Conservation (phyloP, 768 basidiomycete genomes). For the Xerocomellus dryophilus region DNA sequence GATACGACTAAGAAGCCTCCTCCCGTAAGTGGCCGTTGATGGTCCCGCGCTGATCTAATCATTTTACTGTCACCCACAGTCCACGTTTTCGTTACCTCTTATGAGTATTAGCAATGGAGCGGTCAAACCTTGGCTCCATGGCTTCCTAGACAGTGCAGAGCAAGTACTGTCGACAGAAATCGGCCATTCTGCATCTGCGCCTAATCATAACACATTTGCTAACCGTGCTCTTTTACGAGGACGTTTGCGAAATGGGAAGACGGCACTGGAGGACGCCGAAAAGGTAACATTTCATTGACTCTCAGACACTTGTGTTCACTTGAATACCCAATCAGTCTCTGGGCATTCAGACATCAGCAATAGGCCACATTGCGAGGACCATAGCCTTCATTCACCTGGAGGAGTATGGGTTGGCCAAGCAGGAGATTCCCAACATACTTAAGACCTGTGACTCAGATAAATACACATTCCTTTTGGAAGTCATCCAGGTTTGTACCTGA, state of each 20-base stretch:
- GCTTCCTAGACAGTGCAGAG: conserved; percentile 7
- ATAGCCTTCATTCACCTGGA: conserved; percentile 7
- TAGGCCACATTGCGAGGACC: conserved; percentile 14
- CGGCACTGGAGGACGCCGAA: conserved; percentile 13
- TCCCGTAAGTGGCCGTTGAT: background rate
- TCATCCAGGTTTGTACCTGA: conserved; percentile 10
- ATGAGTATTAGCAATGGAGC: conserved; percentile 17
- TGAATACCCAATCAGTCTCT: conserved; percentile 7
- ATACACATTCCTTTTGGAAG: conserved; percentile 1
- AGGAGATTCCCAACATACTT: conserved; percentile 2
- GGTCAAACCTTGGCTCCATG: conserved; percentile 20
- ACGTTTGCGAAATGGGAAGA: background rate
- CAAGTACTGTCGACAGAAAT: conserved; percentile 12
- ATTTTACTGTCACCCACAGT: background rate
- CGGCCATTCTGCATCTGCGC: background rate
- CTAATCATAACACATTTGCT: conserved; percentile 7
- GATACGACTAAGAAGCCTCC: background rate
- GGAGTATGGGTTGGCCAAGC: background rate
- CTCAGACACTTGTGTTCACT: background rate
- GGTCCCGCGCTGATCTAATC: background rate
- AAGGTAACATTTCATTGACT: background rate
- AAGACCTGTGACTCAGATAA: background rate
- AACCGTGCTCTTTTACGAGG: conserved; percentile 16
- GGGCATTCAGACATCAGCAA: conserved; percentile 6
- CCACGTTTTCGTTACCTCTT: conserved; percentile 11